A percentile compares a stretch with the other conserved stretches of the same genome.
Evolutionary conservation across 2,329 filamentous ascomycete genomes (phyloP).

Genomic region (Trichoderma harzianum): DNA sequence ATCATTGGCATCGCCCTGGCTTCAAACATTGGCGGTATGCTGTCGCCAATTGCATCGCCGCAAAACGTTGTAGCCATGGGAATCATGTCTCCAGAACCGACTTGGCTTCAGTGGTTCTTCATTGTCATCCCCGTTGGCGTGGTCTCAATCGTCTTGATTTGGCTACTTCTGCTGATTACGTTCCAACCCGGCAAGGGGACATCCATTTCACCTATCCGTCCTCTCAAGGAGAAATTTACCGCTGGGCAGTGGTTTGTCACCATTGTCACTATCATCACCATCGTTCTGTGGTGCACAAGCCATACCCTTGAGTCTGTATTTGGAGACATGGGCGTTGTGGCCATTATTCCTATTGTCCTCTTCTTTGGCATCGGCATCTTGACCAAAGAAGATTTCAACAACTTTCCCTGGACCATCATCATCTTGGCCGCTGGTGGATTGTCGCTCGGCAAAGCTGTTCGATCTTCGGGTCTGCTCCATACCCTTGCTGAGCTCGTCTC

Average conservation of each 20-base stretch:
- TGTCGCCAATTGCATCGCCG: constrained; percentile 93
- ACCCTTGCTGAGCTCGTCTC: constrained; percentile 81
- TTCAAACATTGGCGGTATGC: constrained; percentile 93
- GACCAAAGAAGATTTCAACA: constrained; percentile 99
- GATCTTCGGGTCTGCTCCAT: constrained; percentile 85
- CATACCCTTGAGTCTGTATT: constrained; percentile 85
- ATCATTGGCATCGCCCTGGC: constrained; percentile 93
- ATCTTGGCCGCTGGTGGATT: constrained; percentile 93
- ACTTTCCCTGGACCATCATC: constrained; percentile 99
- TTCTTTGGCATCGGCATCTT: constrained; percentile 97
- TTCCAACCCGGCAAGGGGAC: constrained; percentile 85
- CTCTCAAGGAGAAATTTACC: constrained; percentile 82
- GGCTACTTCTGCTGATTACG: constrained; percentile 77
- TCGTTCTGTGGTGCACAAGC: constrained; percentile 85
- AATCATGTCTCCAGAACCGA: constrained; percentile 88
- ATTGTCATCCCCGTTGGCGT: constrained; percentile 89
- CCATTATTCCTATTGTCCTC: constrained; percentile 89
- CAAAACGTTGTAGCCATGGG: constrained; percentile 96
- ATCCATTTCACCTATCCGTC: constrained; percentile 85
- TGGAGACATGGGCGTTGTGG: constrained; percentile 97
- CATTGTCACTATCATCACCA: constrained; percentile 76
- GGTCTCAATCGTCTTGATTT: constrained; percentile 83
- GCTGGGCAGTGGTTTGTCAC: constrained; percentile 92
- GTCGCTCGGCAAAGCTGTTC: constrained; percentile 89
- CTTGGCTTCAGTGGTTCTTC: constrained; percentile 97